Percentiles rank a stretch among this genome's conserved stretches.
Evolutionary conservation across 1,284 basidiomycete genomes (phyloP).

Genomic region (Ganoderma lucidum): DNA sequence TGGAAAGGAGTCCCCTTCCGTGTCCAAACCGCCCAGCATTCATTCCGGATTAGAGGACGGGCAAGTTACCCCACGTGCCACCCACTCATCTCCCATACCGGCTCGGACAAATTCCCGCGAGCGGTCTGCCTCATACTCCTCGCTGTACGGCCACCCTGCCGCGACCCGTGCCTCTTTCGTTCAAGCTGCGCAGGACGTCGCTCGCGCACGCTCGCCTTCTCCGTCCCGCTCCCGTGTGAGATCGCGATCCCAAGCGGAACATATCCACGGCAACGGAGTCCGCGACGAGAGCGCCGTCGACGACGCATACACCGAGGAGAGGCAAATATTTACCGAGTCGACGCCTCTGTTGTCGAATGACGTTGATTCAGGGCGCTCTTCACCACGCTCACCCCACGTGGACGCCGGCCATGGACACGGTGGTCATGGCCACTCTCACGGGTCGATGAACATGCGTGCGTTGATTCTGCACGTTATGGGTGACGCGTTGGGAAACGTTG

Average conservation of each 20-base stretch:
- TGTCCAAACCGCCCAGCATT: constrained; percentile 42
- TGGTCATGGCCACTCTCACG: constrained; percentile 67
- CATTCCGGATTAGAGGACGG: constrained; percentile 29
- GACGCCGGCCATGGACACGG: constrained; percentile 24
- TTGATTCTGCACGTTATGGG: constrained; percentile 95
- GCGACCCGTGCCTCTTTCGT: constrained; percentile 90
- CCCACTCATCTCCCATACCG: constrained; percentile 22
- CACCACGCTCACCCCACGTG: constrained; percentile 26
- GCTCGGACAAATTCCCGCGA: constrained; percentile 42
- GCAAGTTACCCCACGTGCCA: constrained; percentile 34
- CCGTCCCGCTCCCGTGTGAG: constrained; percentile 39
- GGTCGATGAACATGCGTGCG: constrained; percentile 98
- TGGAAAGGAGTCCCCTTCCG: constrained; percentile 31
- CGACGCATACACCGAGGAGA: constrained; percentile 20
- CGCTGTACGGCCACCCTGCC: constrained; percentile 83
- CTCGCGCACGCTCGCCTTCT: constrained; percentile 60
- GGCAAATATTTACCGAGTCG: constrained; percentile 29
- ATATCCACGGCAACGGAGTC: constrained; percentile 29
- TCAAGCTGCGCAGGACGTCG: constrained; percentile 87
- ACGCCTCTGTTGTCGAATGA: constrained; percentile 37
- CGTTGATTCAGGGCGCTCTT: constrained; percentile 31
- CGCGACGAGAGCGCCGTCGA: constrained; percentile 25
- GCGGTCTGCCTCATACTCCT: constrained; percentile 62
- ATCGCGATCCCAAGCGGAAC: constrained; percentile 40
- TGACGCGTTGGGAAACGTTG: constrained; percentile 97